These are phyloP conservation scores for Torulaspora franciscae DNA, from an alignment of 805 yeast species.

Conservation along the genomic window DNA sequence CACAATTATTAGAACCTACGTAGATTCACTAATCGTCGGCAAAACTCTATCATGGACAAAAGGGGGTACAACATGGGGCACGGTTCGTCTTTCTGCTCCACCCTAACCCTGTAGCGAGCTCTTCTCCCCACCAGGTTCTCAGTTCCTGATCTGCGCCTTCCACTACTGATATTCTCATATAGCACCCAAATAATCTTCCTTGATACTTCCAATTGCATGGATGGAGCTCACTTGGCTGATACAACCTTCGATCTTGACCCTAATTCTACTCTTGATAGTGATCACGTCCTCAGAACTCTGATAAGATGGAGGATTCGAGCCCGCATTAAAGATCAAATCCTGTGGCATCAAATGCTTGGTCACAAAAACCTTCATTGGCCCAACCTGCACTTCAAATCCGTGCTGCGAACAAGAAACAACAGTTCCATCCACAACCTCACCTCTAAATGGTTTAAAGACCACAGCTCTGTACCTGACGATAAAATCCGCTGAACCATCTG, in stretches of 20 bases:
- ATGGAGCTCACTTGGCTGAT: conserved; percentile 96
- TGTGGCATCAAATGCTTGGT: conserved; percentile 92
- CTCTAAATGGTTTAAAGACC: conserved; percentile 98
- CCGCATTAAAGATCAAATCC: conserved; percentile 89
- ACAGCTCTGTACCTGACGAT: conserved; percentile 94
- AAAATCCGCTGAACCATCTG: conserved; percentile 91
- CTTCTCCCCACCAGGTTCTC: no score
- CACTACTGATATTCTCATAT: conserved; percentile 18
- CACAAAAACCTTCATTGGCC: conserved; percentile 91
- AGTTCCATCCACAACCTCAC: conserved; percentile 96
- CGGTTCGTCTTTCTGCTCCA: no score
- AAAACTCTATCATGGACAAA: neutral
- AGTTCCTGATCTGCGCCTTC: neutral
- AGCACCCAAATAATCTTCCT: conserved; percentile 96
- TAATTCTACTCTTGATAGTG: conserved; percentile 87
- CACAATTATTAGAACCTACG: conserved; percentile 1
- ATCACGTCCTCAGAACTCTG: conserved; percentile 92
- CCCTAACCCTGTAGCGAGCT: no score
- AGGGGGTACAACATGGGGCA: neutral
- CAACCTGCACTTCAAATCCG: conserved; percentile 98
- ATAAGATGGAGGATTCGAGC: conserved; percentile 97
- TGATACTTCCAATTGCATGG: conserved; percentile 95
- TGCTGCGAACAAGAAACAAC: conserved; percentile 89
- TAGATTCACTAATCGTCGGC: conserved; percentile 1
- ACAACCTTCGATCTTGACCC: conserved; percentile 95